Conservation (phyloP, 371 early-diverging fungal genomes). For the Chytridiales sp. region DNA sequence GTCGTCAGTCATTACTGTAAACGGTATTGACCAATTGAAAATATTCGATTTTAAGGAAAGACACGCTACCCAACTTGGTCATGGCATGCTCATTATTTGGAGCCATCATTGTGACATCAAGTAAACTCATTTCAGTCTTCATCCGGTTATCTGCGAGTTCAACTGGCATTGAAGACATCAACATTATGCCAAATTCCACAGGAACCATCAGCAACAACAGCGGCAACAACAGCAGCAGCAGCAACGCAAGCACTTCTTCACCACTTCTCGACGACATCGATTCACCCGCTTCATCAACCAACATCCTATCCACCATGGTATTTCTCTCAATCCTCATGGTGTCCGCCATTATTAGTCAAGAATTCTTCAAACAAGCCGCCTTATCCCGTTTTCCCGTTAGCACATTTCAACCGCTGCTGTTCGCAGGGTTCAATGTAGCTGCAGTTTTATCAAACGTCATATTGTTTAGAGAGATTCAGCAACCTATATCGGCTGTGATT, state of each 20-base stretch:
- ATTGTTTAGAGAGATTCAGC: conserved; percentile 33
- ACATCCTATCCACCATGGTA: too few relatives aligned
- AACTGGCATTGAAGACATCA: not conserved
- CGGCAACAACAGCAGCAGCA: too few relatives aligned
- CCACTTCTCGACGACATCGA: too few relatives aligned
- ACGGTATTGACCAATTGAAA: too few relatives aligned
- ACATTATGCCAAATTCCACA: not conserved
- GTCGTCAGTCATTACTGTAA: too few relatives aligned
- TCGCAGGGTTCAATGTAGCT: conserved; percentile 34
- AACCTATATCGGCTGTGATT: not conserved
- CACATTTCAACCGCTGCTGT: conserved; percentile 35
- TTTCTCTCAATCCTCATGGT: conserved; percentile 23
- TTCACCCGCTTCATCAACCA: not conserved
- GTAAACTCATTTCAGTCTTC: conserved; percentile 31
- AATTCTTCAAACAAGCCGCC: conserved; percentile 42
- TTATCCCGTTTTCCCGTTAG: conserved; percentile 32
- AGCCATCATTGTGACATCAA: conserved; percentile 29
- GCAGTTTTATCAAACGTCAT: conserved; percentile 33
- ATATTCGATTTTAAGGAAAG: conserved; percentile 9
- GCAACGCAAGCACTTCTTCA: too few relatives aligned
- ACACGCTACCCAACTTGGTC: conserved; percentile 20
- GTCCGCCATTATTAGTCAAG: conserved; percentile 26
- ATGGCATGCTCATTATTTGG: conserved; percentile 37
- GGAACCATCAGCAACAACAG: not conserved
- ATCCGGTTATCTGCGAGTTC: conserved; percentile 8